Conservation (phyloP, 495 filamentous ascomycete genomes). For the Talaromyces wortmannii region DNA sequence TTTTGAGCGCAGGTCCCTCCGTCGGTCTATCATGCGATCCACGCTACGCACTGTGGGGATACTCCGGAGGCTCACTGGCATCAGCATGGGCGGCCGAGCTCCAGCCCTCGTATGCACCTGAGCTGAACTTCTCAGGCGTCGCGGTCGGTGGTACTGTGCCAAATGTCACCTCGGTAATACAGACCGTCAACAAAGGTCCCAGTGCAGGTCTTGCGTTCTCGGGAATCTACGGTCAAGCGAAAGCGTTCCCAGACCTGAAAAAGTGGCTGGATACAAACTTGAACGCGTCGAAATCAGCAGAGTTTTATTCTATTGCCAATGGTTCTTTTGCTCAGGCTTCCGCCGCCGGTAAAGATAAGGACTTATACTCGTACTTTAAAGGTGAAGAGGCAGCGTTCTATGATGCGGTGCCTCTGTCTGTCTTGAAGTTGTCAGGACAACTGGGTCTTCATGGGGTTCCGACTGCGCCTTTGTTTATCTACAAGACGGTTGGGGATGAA, state of each 20-base stretch:
- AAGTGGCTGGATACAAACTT: constrained; percentile 1
- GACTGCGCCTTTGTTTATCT: constrained; percentile 34
- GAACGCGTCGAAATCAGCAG: not conserved
- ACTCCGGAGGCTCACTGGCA: constrained; percentile 50
- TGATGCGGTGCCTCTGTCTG: not conserved
- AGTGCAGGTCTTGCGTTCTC: constrained; percentile 8
- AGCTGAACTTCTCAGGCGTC: constrained; percentile 41
- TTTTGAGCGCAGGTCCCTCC: not conserved
- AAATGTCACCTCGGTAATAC: constrained; percentile 18
- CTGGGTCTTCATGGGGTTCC: constrained; percentile 10
- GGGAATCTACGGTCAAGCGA: constrained; percentile 8
- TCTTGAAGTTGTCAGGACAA: too few species aligned
- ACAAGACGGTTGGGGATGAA: constrained; percentile 40
- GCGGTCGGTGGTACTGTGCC: constrained; percentile 40
- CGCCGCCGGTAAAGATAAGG: not conserved
- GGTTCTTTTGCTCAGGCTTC: not conserved
- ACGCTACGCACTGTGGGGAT: constrained; percentile 40
- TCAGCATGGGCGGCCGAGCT: constrained; percentile 47
- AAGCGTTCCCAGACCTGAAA: constrained; percentile 9
- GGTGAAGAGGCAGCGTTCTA: not conserved
- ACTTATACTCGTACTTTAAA: not conserved
- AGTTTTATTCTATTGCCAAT: not conserved
- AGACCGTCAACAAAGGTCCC: constrained; percentile 6
- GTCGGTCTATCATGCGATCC: not conserved
- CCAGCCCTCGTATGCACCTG: constrained; percentile 45